Evolutionary conservation across 2,329 filamentous ascomycete species (phyloP), one percentile per base, ranked within the genome.

Genomic region (Pyricularia grisea): DNA sequence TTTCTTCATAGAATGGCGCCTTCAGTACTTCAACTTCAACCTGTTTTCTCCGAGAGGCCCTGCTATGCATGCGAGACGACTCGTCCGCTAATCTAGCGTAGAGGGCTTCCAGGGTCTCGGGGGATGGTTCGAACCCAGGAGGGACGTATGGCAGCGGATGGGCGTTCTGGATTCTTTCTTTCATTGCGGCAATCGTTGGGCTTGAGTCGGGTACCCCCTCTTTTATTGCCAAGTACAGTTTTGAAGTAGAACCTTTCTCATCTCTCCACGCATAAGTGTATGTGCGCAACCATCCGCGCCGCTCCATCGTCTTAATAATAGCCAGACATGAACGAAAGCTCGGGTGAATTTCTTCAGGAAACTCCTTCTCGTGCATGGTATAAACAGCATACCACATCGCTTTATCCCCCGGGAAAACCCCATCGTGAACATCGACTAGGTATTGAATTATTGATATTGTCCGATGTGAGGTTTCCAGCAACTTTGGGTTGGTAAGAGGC

Each of bases 361-460:
- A 83, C 9, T 76, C 74, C n/a, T 76, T 76, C 11, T 77, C 74
- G 81, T 84, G 88, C 9, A 82, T 75, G 11, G 78, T 77, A 17
- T 80, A 77, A 4, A 85, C 73, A 1, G 82, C 81, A 69, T 82
- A 80, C 77, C 83, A 85, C 4, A 87, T 75, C 3, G 82, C 77
- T 60, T 81, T 79, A 28, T 83, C 83, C 20, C 83, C 82, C 1
- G 86, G 83, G 64, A 87, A 83, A 1, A 83, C 82, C 0, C 85
- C 85, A 1, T 74, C 74, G 64, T 79, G 81, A 30, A 75, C 74
- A 60, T 77, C 74, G 14, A 84, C 75, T 11, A 84, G 75, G 70
- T 81, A 78, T 14, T 77, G 72, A 63, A 83, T 77, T 66, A 83
- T 80, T 66, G 80, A 77, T n/a, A 75, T 75, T 2, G 77, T 75